A percentile compares a stretch with the other conserved stretches of the same genome.
Evolutionary conservation across 148 eudicot species (phyloP).

Genomic region (Persicaria maculosa): DNA sequence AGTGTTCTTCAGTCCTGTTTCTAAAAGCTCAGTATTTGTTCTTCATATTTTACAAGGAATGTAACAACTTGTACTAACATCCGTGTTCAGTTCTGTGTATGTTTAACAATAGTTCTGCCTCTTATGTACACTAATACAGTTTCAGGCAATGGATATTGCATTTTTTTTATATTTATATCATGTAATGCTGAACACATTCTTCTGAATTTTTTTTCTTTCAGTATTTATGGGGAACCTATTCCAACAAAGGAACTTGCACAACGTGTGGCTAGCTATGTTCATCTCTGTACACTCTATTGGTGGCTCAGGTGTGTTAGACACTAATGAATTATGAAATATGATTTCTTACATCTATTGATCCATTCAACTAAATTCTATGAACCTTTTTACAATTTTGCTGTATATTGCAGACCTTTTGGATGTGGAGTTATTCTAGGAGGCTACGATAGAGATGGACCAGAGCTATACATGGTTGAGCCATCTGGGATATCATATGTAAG

Average conservation of each 20-base stretch:
- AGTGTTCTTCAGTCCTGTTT: not conserved
- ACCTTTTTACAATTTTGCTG: not conserved
- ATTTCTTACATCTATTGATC: not conserved
- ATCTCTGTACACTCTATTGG: slow-evolving; percentile 95
- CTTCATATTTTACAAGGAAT: not conserved
- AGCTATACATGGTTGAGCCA: slow-evolving; percentile 91
- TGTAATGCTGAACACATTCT: not conserved
- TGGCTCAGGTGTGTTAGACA: slow-evolving; percentile 73
- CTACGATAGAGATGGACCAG: slow-evolving; percentile 96
- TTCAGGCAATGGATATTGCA: not conserved
- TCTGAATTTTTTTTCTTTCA: slow-evolving; percentile 22
- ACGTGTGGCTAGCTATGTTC: slow-evolving; percentile 97
- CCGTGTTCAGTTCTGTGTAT: not conserved
- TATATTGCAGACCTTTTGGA: slow-evolving; percentile 80
- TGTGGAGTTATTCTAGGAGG: slow-evolving; percentile 96
- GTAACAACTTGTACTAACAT: not conserved
- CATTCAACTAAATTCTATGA: not conserved
- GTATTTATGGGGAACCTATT: slow-evolving; percentile 79
- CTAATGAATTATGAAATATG: not conserved
- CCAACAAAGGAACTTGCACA: slow-evolving; percentile 95
- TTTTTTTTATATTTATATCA: not conserved
- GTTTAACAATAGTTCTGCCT: not conserved
- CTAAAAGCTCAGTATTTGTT: not conserved
- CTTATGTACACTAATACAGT: not conserved
- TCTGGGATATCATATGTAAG: slow-evolving; percentile 98